Conservation (phyloP, 495 filamentous ascomycete species). For the Neurospora intermedia region DNA sequence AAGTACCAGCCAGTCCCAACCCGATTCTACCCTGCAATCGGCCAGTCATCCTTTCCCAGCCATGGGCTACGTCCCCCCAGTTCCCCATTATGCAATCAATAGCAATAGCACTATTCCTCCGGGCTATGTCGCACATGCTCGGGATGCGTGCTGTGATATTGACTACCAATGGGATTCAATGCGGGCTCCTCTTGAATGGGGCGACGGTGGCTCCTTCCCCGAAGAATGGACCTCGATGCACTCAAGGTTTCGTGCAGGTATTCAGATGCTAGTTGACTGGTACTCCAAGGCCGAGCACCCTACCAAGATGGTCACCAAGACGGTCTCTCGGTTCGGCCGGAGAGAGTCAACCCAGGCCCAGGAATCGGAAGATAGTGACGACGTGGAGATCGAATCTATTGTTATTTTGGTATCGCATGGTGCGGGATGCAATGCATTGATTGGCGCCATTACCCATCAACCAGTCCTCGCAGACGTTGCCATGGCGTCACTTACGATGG, state of each 20-base stretch:
- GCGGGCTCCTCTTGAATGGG: slow-evolving; percentile 63
- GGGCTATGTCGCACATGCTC: slow-evolving; percentile 86
- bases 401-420: slow-evolving; percentile 92
- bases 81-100: slow-evolving; percentile 76
- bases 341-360: slow-evolving; percentile 5
- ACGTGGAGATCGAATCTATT: slow-evolving; percentile 58
- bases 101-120: slow-evolving; percentile 67
- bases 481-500: slow-evolving; percentile 86
- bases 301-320: slow-evolving; percentile 32
- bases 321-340: slow-evolving; percentile 12
- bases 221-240: slow-evolving; percentile 98
- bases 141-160: slow-evolving; percentile 72
- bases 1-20: neutral
- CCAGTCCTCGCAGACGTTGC: slow-evolving; percentile 82
- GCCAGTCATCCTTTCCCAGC: slow-evolving; percentile 2
- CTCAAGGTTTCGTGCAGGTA: slow-evolving; percentile 66
- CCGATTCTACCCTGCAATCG: slow-evolving; percentile 1
- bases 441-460: slow-evolving; percentile 80
- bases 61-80: slow-evolving; percentile 57
- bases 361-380: slow-evolving; percentile 30
- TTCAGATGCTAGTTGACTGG: slow-evolving; percentile 69
- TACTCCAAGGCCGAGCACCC: slow-evolving; percentile 50
- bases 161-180: slow-evolving; percentile 96
- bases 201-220: slow-evolving; percentile 73
- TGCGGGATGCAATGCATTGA: slow-evolving; percentile 94